phyloP scores from a whole-genome alignment of 2,329 filamentous ascomycete genomes.

The Aotearoamyces nothofagi region DNA sequence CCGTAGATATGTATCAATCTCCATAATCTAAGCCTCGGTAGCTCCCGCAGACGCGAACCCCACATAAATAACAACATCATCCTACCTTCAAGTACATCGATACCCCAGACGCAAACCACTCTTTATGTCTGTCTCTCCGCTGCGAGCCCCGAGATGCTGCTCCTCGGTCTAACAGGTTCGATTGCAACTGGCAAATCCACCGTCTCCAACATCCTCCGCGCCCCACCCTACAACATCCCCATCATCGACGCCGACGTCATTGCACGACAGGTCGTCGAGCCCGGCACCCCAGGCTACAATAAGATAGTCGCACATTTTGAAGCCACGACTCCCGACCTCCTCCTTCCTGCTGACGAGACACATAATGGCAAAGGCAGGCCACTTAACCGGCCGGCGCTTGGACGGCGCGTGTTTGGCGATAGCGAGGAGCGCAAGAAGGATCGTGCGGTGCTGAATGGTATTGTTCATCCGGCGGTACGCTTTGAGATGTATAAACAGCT shows the following conservation, averaged over 20 bases:
- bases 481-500: constrained; percentile 66
- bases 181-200: constrained; percentile 98
- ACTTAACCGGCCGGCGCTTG: constrained; percentile 75
- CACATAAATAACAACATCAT: too few relatives aligned
- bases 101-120: too few relatives aligned
- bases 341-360: constrained; percentile 44
- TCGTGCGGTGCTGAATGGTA: constrained; percentile 65
- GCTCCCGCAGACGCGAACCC: too few relatives aligned
- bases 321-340: constrained; percentile 70
- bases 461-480: constrained; percentile 85
- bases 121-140: too few relatives aligned
- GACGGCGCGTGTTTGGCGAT: constrained; percentile 73
- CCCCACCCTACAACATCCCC: constrained; percentile 70
- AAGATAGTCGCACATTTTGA: constrained; percentile 56
- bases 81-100: too few relatives aligned
- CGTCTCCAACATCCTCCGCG: constrained; percentile 68
- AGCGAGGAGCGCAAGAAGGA: constrained; percentile 55
- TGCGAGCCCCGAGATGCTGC: constrained; percentile 31
- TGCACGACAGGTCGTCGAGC: constrained; percentile 86
- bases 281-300: constrained; percentile 74
- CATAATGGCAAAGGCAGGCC: constrained; percentile 49
- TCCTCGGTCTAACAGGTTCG: constrained; percentile 88
- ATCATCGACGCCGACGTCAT: constrained; percentile 89
- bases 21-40: too few relatives aligned
- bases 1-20: too few relatives aligned